These are phyloP conservation scores for Apiospora aurea DNA, from an alignment of 2,329 filamentous ascomycete species.

Conservation along the genomic window DNA sequence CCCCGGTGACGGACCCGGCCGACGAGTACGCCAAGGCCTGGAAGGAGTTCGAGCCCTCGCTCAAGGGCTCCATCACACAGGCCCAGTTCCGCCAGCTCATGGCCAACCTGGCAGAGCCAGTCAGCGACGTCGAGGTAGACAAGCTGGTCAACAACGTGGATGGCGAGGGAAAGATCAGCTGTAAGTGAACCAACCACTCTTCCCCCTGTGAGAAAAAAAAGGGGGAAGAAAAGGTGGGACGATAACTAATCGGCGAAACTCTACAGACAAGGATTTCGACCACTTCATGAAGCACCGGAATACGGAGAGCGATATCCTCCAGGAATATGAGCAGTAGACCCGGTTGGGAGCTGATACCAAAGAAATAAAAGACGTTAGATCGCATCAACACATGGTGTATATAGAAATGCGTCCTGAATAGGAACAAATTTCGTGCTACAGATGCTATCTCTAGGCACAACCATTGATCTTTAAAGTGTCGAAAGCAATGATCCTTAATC, in stretches of 20 bases:
- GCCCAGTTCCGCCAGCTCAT: constrained; percentile 45
- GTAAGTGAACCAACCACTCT: constrained; percentile 36
- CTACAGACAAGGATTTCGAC: constrained; percentile 43
- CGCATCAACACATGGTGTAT: background rate
- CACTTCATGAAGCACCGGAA: constrained; percentile 45
- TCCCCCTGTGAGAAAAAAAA: background rate
- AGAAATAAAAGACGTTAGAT: background rate
- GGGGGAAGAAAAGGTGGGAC: background rate
- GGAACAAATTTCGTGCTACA: background rate
- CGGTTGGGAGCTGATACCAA: background rate
- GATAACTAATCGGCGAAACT: constrained; percentile 15
- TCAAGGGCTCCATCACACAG: constrained; percentile 44
- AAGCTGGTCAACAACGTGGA: constrained; percentile 44
- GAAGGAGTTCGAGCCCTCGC: constrained; percentile 43
- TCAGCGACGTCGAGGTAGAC: constrained; percentile 45
- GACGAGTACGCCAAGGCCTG: constrained; percentile 43
- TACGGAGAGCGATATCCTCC: constrained; percentile 35
- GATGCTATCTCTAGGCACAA: too few species aligned
- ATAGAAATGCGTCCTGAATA: background rate
- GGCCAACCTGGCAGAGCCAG: constrained; percentile 41
- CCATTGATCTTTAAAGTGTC: too few species aligned
- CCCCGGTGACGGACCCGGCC: constrained; percentile 38
- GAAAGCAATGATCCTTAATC: too few species aligned
- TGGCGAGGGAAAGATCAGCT: constrained; percentile 45
- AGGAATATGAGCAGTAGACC: background rate